Percentiles rank a stretch among this genome's conserved stretches.
Evolutionary conservation across 2,329 filamentous ascomycete species (phyloP).

Genomic region (Calonectria pteridis): DNA sequence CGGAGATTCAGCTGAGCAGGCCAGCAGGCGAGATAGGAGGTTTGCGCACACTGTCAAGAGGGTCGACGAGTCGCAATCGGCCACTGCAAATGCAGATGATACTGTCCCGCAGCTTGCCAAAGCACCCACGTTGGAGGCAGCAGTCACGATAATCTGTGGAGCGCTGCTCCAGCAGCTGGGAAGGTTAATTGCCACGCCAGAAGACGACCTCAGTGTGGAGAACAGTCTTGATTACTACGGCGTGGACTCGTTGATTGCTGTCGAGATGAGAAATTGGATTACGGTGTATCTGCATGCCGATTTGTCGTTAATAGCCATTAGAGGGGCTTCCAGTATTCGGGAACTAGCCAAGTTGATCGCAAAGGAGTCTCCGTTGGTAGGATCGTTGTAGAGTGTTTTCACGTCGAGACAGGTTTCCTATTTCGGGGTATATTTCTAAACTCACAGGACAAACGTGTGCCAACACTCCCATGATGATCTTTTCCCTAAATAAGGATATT

Average conservation of each 20-base stretch:
- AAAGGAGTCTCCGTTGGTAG: background rate
- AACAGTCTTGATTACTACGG: background rate
- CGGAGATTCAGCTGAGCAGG: background rate
- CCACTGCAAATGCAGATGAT: background rate
- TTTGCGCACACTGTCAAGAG: background rate
- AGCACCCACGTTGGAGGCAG: background rate
- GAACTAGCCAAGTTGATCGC: background rate
- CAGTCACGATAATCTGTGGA: background rate
- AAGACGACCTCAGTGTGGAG: background rate
- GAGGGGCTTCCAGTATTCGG: background rate
- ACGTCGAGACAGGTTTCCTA: too few species aligned
- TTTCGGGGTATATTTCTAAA: too few species aligned
- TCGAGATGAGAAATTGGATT: conserved; percentile 1
- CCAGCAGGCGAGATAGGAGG: background rate
- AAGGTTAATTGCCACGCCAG: background rate
- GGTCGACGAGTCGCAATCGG: background rate
- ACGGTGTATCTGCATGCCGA: background rate
- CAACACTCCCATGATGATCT: too few species aligned
- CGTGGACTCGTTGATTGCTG: background rate
- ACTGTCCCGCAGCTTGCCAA: background rate
- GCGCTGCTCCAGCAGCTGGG: background rate
- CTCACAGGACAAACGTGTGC: too few species aligned
- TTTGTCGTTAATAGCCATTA: background rate
- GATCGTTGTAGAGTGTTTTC: background rate
- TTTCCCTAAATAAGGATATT: too few species aligned